Percentiles rank a stretch among this genome's conserved stretches.
phyloP scores from a whole-genome alignment of 2,329 filamentous ascomycete genomes.

The Stagonosporopsis rhizophila region DNA sequence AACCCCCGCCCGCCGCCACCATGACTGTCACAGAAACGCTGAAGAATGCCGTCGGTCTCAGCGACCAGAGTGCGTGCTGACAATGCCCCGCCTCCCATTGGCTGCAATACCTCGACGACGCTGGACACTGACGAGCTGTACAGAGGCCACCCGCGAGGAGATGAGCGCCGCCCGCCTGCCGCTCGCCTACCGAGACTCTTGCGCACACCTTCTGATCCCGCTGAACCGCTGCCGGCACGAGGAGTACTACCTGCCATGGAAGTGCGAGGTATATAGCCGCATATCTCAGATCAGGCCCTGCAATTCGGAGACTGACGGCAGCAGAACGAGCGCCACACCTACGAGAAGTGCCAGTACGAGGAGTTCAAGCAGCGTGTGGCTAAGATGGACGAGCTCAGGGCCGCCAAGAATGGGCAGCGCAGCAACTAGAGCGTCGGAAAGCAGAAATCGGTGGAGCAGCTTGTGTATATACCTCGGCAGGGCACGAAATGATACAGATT shows the following conservation, averaged over 20 bases:
- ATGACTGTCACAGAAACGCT: slow-evolving; percentile 56
- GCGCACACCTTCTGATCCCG: slow-evolving; percentile 91
- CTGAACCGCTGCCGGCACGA: slow-evolving; percentile 93
- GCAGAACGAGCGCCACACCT: slow-evolving; percentile 93
- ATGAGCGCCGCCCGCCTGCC: slow-evolving; percentile 93
- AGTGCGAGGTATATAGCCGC: slow-evolving; percentile 76
- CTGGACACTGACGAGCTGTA: slow-evolving; percentile 37
- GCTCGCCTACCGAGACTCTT: slow-evolving; percentile 91
- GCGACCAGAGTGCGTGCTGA: slow-evolving; percentile 41
- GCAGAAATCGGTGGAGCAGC: neutral
- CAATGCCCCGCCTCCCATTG: slow-evolving; percentile 30
- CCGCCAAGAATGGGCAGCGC: slow-evolving; percentile 80
- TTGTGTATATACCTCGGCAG: slow-evolving; percentile 47
- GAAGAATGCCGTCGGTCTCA: slow-evolving; percentile 58
- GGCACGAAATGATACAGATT: neutral
- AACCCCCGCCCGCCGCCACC: slow-evolving; percentile 32
- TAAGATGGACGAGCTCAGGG: slow-evolving; percentile 97
- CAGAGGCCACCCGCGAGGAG: slow-evolving; percentile 84
- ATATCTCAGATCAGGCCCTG: neutral
- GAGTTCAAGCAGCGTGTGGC: slow-evolving; percentile 98
- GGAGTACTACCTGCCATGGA: slow-evolving; percentile 95
- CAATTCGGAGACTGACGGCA: slow-evolving; percentile 22
- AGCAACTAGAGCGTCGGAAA: slow-evolving; percentile 70
- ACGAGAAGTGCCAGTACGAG: slow-evolving; percentile 99
- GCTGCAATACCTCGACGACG: slow-evolving; percentile 20